Evolutionary conservation across 495 filamentous ascomycete genomes (phyloP).

Genomic region (Penicillium ochrochloron): DNA sequence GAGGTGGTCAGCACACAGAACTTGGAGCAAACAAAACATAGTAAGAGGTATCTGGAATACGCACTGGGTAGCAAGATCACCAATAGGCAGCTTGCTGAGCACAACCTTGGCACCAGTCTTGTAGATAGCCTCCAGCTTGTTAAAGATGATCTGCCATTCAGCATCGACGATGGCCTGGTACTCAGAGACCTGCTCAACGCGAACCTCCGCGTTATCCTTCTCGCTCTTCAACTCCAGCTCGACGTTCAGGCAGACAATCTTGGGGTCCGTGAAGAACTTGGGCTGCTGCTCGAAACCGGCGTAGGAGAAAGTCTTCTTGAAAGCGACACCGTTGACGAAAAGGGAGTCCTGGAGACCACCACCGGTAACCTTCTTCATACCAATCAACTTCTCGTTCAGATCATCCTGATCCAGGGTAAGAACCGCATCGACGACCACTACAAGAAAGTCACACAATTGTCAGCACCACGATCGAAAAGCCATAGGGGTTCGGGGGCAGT

Average conservation of each 20-base stretch:
- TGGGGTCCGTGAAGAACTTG: conserved; percentile 90
- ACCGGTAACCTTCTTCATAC: conserved; percentile 96
- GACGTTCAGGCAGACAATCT: conserved; percentile 95
- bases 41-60: conserved; percentile 23
- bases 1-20: neutral
- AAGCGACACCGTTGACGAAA: conserved; percentile 97
- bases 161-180: conserved; percentile 99
- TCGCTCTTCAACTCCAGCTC: conserved; percentile 97
- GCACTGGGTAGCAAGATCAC: conserved; percentile 93
- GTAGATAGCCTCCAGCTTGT: conserved; percentile 94
- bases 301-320: conserved; percentile 99
- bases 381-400: conserved; percentile 96
- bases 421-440: conserved; percentile 98
- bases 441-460: conserved; percentile 14
- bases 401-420: conserved; percentile 96
- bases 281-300: conserved; percentile 99
- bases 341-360: conserved; percentile 96
- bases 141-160: conserved; percentile 99
- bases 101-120: conserved; percentile 96
- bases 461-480: conserved; percentile 8
- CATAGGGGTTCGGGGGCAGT: conserved; percentile 1
- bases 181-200: conserved; percentile 97
- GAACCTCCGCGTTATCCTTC: conserved; percentile 98
- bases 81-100: conserved; percentile 94
- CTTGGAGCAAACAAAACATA: neutral